A percentile compares a stretch with the other conserved stretches of the same genome.
Evolutionary conservation across 179 eudicot genomes (phyloP).

Genomic region (Patellifolia procumbens): DNA sequence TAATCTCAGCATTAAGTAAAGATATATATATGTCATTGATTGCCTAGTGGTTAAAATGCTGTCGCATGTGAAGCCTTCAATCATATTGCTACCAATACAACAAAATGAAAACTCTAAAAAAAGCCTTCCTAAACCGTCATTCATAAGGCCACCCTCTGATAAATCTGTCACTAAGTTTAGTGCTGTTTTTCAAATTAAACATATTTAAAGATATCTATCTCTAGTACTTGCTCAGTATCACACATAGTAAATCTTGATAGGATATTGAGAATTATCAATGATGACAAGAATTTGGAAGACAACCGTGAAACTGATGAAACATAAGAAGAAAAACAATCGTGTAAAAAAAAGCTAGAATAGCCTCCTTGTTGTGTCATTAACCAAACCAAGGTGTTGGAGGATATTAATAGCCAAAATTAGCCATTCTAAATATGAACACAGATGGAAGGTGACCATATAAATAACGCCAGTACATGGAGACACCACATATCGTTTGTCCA

Average conservation of each 20-base stretch:
- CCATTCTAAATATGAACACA: neutral
- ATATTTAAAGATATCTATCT: neutral
- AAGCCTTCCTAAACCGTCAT: no score
- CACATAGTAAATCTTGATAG: neutral
- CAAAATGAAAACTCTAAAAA: no score
- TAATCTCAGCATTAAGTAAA: no score
- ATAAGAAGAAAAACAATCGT: neutral
- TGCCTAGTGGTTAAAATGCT: no score
- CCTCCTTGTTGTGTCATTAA: neutral
- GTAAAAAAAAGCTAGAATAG: neutral
- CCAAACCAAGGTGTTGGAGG: neutral
- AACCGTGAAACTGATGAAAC: neutral
- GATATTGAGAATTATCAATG: neutral
- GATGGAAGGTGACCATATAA: neutral
- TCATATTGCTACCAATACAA: no score
- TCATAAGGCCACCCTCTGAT: no score
- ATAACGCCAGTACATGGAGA: neutral
- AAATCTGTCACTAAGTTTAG: no score
- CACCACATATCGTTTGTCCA: neutral
- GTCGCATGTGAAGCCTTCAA: no score
- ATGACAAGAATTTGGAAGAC: neutral
- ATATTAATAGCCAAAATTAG: neutral
- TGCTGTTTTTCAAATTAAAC: neutral
- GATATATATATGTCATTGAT: no score
- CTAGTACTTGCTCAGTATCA: neutral